Conservation (phyloP, 441 rosid genomes). For the Aquilaria agallochum region DNA sequence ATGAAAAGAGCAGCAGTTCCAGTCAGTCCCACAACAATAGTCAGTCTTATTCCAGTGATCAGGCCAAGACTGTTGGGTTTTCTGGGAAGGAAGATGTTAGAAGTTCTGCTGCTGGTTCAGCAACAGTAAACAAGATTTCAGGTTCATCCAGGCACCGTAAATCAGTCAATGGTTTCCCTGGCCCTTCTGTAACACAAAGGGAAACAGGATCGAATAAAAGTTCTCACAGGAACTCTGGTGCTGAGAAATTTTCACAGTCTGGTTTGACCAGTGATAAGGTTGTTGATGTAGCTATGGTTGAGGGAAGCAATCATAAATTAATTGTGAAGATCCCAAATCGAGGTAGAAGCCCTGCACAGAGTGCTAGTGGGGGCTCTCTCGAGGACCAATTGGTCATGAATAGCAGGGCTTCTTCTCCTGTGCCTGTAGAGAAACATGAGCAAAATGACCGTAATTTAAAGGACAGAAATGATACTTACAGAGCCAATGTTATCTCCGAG, state of each 20-base stretch:
- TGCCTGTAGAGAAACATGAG: conserved; percentile 56
- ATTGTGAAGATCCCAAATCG: conserved; percentile 74
- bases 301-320: conserved; percentile 60
- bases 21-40: conserved; percentile 79
- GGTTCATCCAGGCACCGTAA: conserved; percentile 51
- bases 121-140: conserved; percentile 30
- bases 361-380: conserved; percentile 60
- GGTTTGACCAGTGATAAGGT: conserved; percentile 51
- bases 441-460: conserved; percentile 43
- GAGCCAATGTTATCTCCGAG: conserved; percentile 34
- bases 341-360: conserved; percentile 73
- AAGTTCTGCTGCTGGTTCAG: conserved; percentile 56
- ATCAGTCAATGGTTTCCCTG: conserved; percentile 49
- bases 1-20: conserved; percentile 76
- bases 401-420: conserved; percentile 69
- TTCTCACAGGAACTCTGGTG: conserved; percentile 40
- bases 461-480: conserved; percentile 44
- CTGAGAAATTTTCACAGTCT: conserved; percentile 56
- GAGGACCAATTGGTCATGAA: conserved; percentile 59
- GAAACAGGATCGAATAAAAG: conserved; percentile 44
- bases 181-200: conserved; percentile 28
- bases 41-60: conserved; percentile 70
- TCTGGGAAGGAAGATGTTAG: conserved; percentile 59
- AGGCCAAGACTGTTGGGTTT: conserved; percentile 45
- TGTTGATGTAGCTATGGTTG: conserved; percentile 42